Evolutionary conservation across 2,329 filamentous ascomycete genomes (phyloP), one percentile per base, ranked within the genome.

Genomic region (Aureobasidium vineae): DNA sequence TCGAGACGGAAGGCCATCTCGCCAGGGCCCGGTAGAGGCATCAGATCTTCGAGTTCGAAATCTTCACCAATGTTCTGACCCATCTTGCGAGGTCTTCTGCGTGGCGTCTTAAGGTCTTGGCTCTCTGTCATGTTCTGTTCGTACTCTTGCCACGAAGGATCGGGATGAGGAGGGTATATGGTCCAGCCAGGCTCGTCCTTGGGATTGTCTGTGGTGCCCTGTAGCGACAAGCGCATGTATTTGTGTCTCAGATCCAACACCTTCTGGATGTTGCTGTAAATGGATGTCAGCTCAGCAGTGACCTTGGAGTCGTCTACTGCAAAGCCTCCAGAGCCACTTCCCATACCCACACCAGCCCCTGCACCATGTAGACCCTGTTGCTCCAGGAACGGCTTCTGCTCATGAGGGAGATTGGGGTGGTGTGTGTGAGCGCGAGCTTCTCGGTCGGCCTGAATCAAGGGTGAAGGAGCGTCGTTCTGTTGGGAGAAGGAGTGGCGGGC

Each of bases 41-140:
- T 76, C 38, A 91, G 76, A 70, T 97, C 91, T 1, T 89, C 84
- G 75, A 97, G 85, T 68, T 91, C 84, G 74, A 99, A 99, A 75
- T 98, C 94, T 73, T 93, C 91, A 13, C 95, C 95, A 72, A 98
- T 92, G 73, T 96, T 87, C 71, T 94, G 86, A 3, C 94, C 94
- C 71, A 91, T 90, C 77, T 97, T 98, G 71, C 94, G 86, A 70
- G 86, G 88, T 10, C 81, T 78, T 31, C 81, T 79, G 56, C 80
- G 13, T 61, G 71, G 72, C 10, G 73, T 70, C 43, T 69, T 71
- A 47, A 69, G 49, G 41, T 68, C 61, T 59, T 69, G 61, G 43
- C 75, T 78, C 60, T 77, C 79, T 40, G 75, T 75, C 74, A 79
- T 71, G 66, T 53, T 49, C 38, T 59, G 53, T 40, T 73, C 74